phyloP scores from a whole-genome alignment of 2,329 filamentous ascomycete species.

The Cladophialophora yegresii region DNA sequence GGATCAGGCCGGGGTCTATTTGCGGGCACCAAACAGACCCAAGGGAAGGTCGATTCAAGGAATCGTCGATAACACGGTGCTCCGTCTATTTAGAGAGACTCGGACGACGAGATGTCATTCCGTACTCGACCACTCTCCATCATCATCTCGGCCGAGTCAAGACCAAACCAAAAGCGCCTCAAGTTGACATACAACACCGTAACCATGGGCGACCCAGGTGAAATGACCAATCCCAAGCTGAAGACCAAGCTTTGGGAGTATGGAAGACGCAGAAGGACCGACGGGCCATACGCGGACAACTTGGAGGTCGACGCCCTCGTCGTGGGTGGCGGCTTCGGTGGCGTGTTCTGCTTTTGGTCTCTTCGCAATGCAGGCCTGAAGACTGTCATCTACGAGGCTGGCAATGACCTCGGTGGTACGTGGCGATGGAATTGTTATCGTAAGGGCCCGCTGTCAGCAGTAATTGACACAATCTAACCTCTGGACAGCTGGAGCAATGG shows the following conservation, averaged over 20 bases:
- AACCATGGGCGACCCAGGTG: slow-evolving; percentile 26
- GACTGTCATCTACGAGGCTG: slow-evolving; percentile 56
- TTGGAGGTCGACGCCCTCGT: slow-evolving; percentile 38
- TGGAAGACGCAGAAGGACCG: slow-evolving; percentile 32
- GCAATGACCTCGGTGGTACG: slow-evolving; percentile 47
- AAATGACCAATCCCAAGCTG: slow-evolving; percentile 25
- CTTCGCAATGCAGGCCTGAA: slow-evolving; percentile 55
- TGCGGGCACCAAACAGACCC: slow-evolving; percentile 21
- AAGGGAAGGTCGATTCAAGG: slow-evolving; percentile 4
- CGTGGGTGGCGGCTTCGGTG: slow-evolving; percentile 43
- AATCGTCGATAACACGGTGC: background rate
- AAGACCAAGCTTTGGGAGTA: slow-evolving; percentile 37
- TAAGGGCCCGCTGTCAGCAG: slow-evolving; percentile 4
- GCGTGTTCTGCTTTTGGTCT: slow-evolving; percentile 56
- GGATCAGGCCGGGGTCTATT: slow-evolving; percentile 10
- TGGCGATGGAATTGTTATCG: slow-evolving; percentile 45
- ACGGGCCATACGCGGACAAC: slow-evolving; percentile 39
- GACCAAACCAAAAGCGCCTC: background rate
- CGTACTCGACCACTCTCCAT: slow-evolving; percentile 3
- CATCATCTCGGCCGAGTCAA: slow-evolving; percentile 6
- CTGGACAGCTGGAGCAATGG: slow-evolving; percentile 27
- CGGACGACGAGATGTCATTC: slow-evolving; percentile 6
- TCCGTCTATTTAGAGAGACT: slow-evolving; percentile 4
- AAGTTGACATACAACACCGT: slow-evolving; percentile 4
- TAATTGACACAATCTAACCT: background rate